These are phyloP conservation scores for Nakazawaea anatomiae DNA, from an alignment of 805 yeast species.

Conservation along the genomic window DNA sequence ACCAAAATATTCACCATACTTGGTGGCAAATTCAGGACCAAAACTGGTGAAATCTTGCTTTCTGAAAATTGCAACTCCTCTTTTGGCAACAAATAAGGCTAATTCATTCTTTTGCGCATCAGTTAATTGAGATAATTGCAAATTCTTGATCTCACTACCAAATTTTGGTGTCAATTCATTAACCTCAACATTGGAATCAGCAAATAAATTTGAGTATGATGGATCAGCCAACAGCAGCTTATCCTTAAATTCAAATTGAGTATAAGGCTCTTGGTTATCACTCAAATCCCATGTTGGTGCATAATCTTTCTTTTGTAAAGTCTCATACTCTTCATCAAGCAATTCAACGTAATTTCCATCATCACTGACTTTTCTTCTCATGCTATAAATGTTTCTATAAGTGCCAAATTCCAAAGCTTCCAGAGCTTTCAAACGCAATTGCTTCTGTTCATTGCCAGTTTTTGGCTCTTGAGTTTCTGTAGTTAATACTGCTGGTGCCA, in stretches of 20 bases:
- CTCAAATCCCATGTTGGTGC: conserved; percentile 4
- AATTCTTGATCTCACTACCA: conserved; percentile 34
- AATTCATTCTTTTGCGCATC: conserved; percentile 40
- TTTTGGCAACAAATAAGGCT: conserved; percentile 39
- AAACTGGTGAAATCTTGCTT: conserved; percentile 34
- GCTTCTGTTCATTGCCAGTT: neutral
- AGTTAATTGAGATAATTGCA: conserved; percentile 36
- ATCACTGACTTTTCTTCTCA: neutral
- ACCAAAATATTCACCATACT: conserved; percentile 39
- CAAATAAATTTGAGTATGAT: conserved; percentile 5
- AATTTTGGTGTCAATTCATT: conserved; percentile 34
- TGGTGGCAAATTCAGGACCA: conserved; percentile 36
- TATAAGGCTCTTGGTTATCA: conserved; percentile 2
- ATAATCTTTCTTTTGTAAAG: conserved; percentile 2
- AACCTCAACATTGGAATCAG: conserved; percentile 8
- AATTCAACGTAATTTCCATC: neutral
- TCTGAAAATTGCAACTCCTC: conserved; percentile 42
- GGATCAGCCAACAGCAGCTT: conserved; percentile 10
- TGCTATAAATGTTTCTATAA: conserved; percentile 1
- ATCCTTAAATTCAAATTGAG: conserved; percentile 6
- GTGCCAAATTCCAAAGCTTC: conserved; percentile 1
- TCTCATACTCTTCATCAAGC: conserved; percentile 11
- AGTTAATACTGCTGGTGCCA: conserved; percentile 1
- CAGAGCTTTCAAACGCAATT: neutral
- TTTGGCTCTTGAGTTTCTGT: neutral